These are phyloP conservation scores for Stachybotrys echinatus DNA, from an alignment of 2,329 filamentous ascomycete species.

Conservation along the genomic window DNA sequence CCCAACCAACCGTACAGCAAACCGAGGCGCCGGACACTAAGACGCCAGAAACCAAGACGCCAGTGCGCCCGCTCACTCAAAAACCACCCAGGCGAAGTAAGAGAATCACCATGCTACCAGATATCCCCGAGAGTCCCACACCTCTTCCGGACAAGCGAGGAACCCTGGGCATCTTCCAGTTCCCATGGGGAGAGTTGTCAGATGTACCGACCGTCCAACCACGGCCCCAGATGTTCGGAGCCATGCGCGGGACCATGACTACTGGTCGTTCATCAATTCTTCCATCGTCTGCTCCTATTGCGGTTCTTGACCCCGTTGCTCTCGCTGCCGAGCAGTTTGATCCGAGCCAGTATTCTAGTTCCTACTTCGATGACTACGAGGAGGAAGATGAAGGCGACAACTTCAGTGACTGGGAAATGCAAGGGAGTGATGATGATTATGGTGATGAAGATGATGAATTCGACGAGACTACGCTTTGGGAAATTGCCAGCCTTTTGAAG, in stretches of 20 bases:
- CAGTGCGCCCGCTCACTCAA: slow-evolving; percentile 39
- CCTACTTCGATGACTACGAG: slow-evolving; percentile 58
- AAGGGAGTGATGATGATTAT: slow-evolving; percentile 19
- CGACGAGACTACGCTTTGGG: slow-evolving; percentile 58
- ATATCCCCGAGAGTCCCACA: slow-evolving; percentile 58
- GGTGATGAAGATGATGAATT: slow-evolving; percentile 48
- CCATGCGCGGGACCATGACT: slow-evolving; percentile 48
- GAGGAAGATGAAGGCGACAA: slow-evolving; percentile 41
- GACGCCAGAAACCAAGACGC: not conserved
- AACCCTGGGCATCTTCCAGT: slow-evolving; percentile 60
- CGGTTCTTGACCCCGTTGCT: not conserved
- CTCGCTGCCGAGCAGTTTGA: slow-evolving; percentile 3
- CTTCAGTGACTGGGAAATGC: slow-evolving; percentile 16
- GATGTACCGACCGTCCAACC: slow-evolving; percentile 44
- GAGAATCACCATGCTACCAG: slow-evolving; percentile 54
- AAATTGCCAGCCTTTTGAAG: slow-evolving; percentile 56
- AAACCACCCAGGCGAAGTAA: slow-evolving; percentile 50
- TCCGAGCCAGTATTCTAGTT: slow-evolving; percentile 36
- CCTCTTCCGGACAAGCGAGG: slow-evolving; percentile 53
- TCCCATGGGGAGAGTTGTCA: slow-evolving; percentile 60
- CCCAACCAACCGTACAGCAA: too few relatives aligned
- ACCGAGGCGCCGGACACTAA: too few relatives aligned
- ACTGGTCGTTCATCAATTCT: not conserved
- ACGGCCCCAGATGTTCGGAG: slow-evolving; percentile 31
- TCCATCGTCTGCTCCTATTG: slow-evolving; percentile 2